phyloP scores from a whole-genome alignment of 768 basidiomycete species.

The Leccinum fibrillosum region DNA sequence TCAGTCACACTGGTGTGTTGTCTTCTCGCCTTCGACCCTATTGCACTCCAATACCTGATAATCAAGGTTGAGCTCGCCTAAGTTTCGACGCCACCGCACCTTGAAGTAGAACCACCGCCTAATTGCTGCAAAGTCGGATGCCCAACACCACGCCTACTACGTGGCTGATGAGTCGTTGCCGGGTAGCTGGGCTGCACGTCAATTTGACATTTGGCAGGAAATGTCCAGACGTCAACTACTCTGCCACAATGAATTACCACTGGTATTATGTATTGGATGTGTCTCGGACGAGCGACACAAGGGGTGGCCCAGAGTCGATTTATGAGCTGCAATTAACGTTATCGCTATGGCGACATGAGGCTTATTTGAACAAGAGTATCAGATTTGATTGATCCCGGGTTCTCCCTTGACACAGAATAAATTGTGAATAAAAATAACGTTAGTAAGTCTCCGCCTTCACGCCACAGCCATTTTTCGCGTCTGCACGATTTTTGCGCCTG shows the following conservation, averaged over 20 bases:
- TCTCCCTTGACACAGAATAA: not conserved
- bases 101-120: too few species aligned
- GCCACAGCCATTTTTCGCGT: not conserved
- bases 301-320: not conserved
- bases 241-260: not conserved
- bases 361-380: not conserved
- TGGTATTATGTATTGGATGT: not conserved
- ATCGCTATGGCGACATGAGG: not conserved
- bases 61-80: not conserved
- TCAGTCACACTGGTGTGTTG: not conserved
- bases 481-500: conserved; percentile 5
- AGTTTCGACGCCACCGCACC: too few species aligned
- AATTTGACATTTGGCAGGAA: conserved; percentile 2
- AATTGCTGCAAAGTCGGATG: not conserved
- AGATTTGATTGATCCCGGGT: not conserved
- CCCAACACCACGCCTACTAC: not conserved
- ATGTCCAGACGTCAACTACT: not conserved
- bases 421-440: not conserved
- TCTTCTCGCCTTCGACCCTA: not conserved
- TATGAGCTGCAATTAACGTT: not conserved
- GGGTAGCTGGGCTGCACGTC: not conserved
- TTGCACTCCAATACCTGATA: not conserved
- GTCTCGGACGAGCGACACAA: not conserved
- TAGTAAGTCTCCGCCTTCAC: not conserved
- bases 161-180: not conserved